Conservation (phyloP, 1,139 yeast genomes). For the Ashbya aceris region DNA sequence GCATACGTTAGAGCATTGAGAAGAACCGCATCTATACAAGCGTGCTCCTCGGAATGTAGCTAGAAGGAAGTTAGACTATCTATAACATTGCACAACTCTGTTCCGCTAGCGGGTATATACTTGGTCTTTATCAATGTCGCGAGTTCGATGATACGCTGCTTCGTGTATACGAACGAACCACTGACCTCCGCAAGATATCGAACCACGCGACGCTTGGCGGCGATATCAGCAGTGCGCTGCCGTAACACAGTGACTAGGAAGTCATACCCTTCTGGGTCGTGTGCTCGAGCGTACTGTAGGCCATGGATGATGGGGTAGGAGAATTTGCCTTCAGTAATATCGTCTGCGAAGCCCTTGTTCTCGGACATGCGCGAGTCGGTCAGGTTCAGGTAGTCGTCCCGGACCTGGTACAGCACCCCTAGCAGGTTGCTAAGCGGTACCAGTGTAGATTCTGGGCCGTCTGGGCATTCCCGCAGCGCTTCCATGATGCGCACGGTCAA, state of each 20-base stretch:
- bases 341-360: conserved; percentile 81
- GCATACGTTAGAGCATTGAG: conserved; percentile 11
- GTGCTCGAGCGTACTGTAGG: conserved; percentile 31
- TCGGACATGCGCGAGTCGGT: conserved; percentile 43
- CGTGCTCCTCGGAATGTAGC: neutral
- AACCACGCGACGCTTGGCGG: conserved; percentile 42
- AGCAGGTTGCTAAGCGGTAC: conserved; percentile 64
- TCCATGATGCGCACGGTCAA: conserved; percentile 60
- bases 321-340: conserved; percentile 79
- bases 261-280: conserved; percentile 29
- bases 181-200: conserved; percentile 36
- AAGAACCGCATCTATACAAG: neutral
- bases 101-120: conserved; percentile 5
- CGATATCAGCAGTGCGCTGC: conserved; percentile 34
- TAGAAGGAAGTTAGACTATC: conserved; percentile 4
- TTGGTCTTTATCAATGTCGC: conserved; percentile 5
- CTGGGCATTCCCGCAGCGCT: conserved; percentile 16
- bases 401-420: conserved; percentile 73
- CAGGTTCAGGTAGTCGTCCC: conserved; percentile 71
- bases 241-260: conserved; percentile 31
- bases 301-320: conserved; percentile 78
- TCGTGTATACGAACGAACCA: conserved; percentile 25
- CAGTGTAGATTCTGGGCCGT: conserved; percentile 21
- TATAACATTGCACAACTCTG: conserved; percentile 1
- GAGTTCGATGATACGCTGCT: conserved; percentile 12